Evolutionary conservation across 139 green algal species (phyloP), one percentile per base, ranked within the genome.

Genomic region (Coelastrella sp.): DNA sequence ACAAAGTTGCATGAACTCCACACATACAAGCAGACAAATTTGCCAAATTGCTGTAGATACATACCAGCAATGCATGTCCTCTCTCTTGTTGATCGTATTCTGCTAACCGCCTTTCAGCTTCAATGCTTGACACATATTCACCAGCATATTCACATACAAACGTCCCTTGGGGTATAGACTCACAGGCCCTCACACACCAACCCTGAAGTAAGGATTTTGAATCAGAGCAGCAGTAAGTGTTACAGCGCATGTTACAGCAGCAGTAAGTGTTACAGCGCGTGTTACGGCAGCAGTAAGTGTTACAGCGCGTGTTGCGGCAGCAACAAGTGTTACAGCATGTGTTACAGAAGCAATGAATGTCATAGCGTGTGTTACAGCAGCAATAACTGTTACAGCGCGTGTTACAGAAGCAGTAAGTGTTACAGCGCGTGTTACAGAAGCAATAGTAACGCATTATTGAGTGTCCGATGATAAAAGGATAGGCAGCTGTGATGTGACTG

Each of bases 21-120:
- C n/a, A n/a, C n/a, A n/a, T n/a, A n/a, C n/a, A n/a, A n/a, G n/a
- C n/a, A n/a, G n/a, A n/a, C n/a, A n/a, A n/a, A n/a, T n/a, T n/a
- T n/a, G n/a, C n/a, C n/a, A n/a, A n/a, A n/a, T n/a, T n/a, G n/a
- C 61, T 68, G 61, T 32, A 13, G 5, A 56, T 3, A n/a, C 91
- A 32, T 22, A 95, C 94, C 91, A 96, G 80, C 32, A 97, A 79
- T 17, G 95, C 95, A 92, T 96, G 94, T 3, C 93, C 94, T 5
- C 74, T n/a, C 20, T 77, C 78, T 4, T 47, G 56, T 4, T 6
- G 19, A 47, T 97, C 95, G 73, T 96, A 96, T 0, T 83, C 61
- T 5, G 32, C 65, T 58, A 97, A 92, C 17, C 94, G 85, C 10
- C 11, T 11, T n/a, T 90, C 61, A 14, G 93, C 92, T 19, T 94